These are phyloP conservation scores for Eucalyptus victrix DNA, from an alignment of 345 rosid genomes.

Conservation along the genomic window DNA sequence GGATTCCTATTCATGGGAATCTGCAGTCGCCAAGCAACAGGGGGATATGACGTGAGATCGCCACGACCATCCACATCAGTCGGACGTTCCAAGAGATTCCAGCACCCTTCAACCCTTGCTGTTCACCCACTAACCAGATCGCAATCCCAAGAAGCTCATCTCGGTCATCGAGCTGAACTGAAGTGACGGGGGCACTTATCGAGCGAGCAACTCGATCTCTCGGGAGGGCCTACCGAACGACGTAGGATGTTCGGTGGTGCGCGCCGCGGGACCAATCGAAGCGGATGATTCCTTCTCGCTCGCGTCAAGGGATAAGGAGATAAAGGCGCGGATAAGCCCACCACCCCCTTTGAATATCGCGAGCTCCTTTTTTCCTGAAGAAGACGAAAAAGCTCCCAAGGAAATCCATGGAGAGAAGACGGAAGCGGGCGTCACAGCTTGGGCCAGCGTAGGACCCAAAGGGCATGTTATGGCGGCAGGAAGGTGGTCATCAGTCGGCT, in stretches of 20 bases:
- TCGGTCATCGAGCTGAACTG: neutral
- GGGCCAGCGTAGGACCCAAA: neutral
- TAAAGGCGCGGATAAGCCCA: conserved; percentile 1
- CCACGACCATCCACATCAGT: neutral
- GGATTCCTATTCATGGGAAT: neutral
- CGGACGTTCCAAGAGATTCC: neutral
- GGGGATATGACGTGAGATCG: neutral
- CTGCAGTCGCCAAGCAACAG: neutral
- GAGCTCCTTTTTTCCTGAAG: neutral
- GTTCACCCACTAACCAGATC: neutral
- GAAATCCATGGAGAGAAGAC: neutral
- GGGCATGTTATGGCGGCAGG: neutral
- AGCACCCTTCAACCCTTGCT: neutral
- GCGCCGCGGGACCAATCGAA: conserved; percentile 1
- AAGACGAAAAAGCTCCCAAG: no score
- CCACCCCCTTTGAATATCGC: neutral
- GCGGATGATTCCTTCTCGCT: conserved; percentile 6
- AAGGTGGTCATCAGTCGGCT: neutral
- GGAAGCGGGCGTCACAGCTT: neutral
- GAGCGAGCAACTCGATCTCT: neutral
- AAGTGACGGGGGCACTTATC: neutral
- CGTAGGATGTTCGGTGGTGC: neutral
- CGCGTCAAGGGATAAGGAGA: conserved; percentile 26
- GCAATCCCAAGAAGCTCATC: neutral
- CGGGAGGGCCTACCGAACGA: neutral